These are phyloP conservation scores for Mycena sanguinolenta DNA, from an alignment of 768 basidiomycete genomes.

Conservation along the genomic window DNA sequence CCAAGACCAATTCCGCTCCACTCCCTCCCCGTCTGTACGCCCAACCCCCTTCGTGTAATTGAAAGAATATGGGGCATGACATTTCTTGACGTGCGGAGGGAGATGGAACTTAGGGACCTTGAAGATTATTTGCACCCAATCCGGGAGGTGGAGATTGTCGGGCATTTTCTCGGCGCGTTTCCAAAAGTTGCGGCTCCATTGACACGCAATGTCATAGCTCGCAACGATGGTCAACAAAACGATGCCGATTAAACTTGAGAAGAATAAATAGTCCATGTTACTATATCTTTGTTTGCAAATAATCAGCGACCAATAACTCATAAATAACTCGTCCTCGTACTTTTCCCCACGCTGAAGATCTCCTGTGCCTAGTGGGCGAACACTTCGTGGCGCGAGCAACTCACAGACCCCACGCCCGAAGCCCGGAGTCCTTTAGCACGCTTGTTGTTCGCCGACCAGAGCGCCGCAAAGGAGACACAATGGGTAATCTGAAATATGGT, in stretches of 20 bases:
- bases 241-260: background rate
- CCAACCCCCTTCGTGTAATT: constrained; percentile 44
- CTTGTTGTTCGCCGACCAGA: background rate
- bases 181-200: constrained; percentile 38
- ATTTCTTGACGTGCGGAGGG: constrained; percentile 41
- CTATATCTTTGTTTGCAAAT: background rate
- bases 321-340: background rate
- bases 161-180: constrained; percentile 1
- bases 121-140: background rate
- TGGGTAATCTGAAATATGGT: background rate
- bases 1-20: constrained; percentile 50
- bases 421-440: background rate
- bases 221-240: background rate
- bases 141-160: background rate
- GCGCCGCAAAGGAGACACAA: background rate
- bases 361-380: background rate
- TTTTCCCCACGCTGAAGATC: background rate
- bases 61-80: constrained; percentile 43
- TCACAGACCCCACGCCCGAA: background rate
- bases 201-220: constrained; percentile 44
- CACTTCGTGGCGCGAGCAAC: background rate
- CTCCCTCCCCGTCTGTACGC: constrained; percentile 50
- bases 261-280: background rate
- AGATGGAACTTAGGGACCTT: constrained; percentile 53
- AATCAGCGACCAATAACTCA: background rate